These are phyloP conservation scores for Aspergillus sp. DNA, from an alignment of 2,329 filamentous ascomycete genomes.

Conservation along the genomic window DNA sequence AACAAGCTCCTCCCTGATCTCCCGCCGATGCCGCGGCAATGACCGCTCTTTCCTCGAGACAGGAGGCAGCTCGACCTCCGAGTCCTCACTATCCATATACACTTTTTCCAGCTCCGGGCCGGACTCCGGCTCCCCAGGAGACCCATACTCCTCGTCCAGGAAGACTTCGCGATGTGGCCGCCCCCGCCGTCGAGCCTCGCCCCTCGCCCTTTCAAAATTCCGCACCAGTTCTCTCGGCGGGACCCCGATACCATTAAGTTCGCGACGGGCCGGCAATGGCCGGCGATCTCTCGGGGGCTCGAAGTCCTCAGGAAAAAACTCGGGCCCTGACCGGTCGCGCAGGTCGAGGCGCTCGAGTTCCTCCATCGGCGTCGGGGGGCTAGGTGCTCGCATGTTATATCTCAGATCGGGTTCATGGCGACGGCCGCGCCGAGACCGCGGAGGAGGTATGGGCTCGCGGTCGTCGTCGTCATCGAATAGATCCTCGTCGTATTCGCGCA, in stretches of 20 bases:
- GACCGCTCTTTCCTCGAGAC: conserved; percentile 6
- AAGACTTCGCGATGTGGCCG: neutral
- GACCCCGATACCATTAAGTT: conserved; percentile 29
- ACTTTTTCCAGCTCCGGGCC: conserved; percentile 4
- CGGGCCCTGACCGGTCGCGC: conserved; percentile 19
- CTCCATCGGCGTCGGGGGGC: conserved; percentile 42
- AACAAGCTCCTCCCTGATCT: conserved; percentile 4
- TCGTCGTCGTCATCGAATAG: conserved; percentile 31
- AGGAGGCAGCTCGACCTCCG: conserved; percentile 10
- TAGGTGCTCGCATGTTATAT: conserved; percentile 31
- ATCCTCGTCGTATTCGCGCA: conserved; percentile 28
- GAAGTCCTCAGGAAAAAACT: conserved; percentile 32
- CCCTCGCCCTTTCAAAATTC: conserved; percentile 1
- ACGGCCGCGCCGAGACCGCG: conserved; percentile 24
- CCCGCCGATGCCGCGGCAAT: conserved; percentile 5
- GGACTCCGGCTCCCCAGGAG: conserved; percentile 7
- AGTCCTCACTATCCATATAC: conserved; percentile 17
- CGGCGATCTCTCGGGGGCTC: conserved; percentile 22
- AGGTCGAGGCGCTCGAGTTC: conserved; percentile 33
- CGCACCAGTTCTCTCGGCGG: conserved; percentile 8
- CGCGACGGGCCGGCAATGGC: conserved; percentile 14
- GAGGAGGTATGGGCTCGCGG: conserved; percentile 22
- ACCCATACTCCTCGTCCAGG: conserved; percentile 10
- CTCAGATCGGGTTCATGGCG: conserved; percentile 28
- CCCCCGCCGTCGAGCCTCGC: neutral